Conservation (phyloP, 2,329 filamentous ascomycete genomes). For the Verticillium longisporum region DNA sequence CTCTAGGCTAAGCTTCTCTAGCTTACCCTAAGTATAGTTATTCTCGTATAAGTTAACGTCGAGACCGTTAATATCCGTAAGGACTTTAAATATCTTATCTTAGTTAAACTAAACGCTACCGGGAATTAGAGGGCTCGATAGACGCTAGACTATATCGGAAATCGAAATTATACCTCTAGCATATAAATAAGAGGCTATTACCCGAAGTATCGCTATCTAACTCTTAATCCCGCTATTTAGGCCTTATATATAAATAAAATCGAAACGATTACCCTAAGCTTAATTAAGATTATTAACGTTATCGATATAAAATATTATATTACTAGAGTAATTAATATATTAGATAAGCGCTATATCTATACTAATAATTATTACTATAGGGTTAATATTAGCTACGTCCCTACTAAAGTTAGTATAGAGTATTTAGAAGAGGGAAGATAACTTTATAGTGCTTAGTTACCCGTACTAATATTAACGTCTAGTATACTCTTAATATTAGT, state of each 20-base stretch:
- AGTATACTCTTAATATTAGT: constrained; percentile 20
- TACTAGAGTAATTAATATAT: constrained; percentile 38
- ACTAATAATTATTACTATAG: constrained; percentile 35
- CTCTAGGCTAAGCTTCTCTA: background rate
- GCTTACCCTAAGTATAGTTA: background rate
- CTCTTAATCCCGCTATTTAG: constrained; percentile 44
- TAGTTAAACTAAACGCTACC: background rate
- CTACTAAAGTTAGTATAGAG: constrained; percentile 22
- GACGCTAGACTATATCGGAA: background rate
- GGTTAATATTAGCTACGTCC: constrained; percentile 37
- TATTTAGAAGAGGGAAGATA: background rate
- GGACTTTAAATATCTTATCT: background rate
- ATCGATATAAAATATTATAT: constrained; percentile 27
- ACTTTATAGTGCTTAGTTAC: too few relatives aligned
- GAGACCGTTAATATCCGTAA: background rate
- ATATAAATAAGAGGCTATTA: background rate
- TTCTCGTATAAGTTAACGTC: background rate
- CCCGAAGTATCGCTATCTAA: background rate
- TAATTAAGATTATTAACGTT: constrained; percentile 28
- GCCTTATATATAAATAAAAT: constrained; percentile 54
- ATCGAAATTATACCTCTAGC: background rate
- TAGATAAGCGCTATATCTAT: constrained; percentile 50
- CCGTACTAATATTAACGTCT: too few relatives aligned
- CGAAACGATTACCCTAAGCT: constrained; percentile 40
- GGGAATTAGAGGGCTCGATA: background rate